Evolutionary conservation across 768 basidiomycete species (phyloP).

Genomic region (Boletus subcaerulescens): DNA sequence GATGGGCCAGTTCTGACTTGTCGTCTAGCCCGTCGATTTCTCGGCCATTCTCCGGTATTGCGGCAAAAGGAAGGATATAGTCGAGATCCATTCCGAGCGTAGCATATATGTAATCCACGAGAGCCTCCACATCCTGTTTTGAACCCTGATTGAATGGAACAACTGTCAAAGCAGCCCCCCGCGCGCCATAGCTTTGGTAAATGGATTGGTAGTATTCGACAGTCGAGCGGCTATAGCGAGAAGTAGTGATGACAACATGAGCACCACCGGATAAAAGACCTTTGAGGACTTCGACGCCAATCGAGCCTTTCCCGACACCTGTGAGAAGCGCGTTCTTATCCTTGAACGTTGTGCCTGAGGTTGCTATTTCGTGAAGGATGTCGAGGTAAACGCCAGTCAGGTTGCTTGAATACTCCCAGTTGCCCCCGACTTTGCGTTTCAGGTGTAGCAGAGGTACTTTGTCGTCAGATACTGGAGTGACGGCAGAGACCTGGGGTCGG

Average conservation of each 20-base stretch:
- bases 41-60: slow-evolving; percentile 96
- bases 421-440: slow-evolving; percentile 92
- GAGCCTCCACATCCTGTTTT: slow-evolving; percentile 96
- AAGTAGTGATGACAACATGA: slow-evolving; percentile 96
- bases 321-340: slow-evolving; percentile 98
- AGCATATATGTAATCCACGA: slow-evolving; percentile 97
- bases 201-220: slow-evolving; percentile 99
- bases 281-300: slow-evolving; percentile 96
- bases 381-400: slow-evolving; percentile 95
- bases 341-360: slow-evolving; percentile 96
- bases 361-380: slow-evolving; percentile 96
- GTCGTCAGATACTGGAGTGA: slow-evolving; percentile 72
- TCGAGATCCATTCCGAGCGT: slow-evolving; percentile 95
- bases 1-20: slow-evolving; percentile 95
- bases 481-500: slow-evolving; percentile 77
- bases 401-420: slow-evolving; percentile 98
- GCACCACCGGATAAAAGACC: slow-evolving; percentile 95
- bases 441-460: slow-evolving; percentile 93
- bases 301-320: slow-evolving; percentile 96
- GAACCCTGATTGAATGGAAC: slow-evolving; percentile 99
- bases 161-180: slow-evolving; percentile 94
- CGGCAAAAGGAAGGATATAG: slow-evolving; percentile 98
- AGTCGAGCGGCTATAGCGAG: slow-evolving; percentile 91
- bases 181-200: slow-evolving; percentile 92
- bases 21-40: slow-evolving; percentile 98